Evolutionary conservation across 345 rosid species (phyloP).

Genomic region (Salix arbutifolia): DNA sequence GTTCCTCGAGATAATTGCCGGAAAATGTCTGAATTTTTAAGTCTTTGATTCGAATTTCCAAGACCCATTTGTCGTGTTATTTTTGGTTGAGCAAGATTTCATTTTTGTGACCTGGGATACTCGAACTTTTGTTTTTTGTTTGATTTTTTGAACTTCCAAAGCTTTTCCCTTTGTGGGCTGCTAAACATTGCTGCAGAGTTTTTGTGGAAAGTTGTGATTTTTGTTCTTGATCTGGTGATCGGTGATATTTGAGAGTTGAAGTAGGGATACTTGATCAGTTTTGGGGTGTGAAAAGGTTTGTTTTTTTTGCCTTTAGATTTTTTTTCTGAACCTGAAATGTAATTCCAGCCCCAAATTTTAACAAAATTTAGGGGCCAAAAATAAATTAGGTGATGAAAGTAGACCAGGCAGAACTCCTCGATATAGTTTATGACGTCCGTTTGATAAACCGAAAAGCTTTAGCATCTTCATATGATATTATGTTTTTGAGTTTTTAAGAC

Average conservation of each 20-base stretch:
- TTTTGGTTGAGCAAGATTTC: not conserved
- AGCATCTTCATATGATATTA: not conserved
- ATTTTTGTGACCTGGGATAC: not conserved
- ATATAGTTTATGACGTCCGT: not conserved
- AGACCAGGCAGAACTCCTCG: not conserved
- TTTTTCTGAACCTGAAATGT: not conserved
- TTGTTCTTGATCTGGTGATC: not conserved
- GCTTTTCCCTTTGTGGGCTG: not conserved
- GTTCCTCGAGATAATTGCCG: constrained; percentile 13
- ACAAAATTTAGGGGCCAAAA: not conserved
- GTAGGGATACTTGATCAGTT: constrained; percentile 1
- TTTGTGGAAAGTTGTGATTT: constrained; percentile 9
- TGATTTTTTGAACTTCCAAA: not conserved
- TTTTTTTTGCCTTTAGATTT: not conserved
- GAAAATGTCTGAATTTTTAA: not conserved
- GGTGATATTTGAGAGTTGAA: not conserved
- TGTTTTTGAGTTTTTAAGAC: not conserved
- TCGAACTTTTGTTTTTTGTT: not conserved
- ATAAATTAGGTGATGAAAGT: not conserved
- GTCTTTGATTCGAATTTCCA: not conserved
- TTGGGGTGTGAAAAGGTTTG: constrained; percentile 1
- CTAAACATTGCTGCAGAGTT: constrained; percentile 7
- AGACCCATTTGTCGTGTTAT: not conserved
- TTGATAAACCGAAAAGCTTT: not conserved
- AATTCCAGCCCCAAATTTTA: not conserved